Evolutionary conservation across 306 rosid genomes (phyloP), one percentile per base, ranked within the genome.

Genomic region (Clitoria ternatea): DNA sequence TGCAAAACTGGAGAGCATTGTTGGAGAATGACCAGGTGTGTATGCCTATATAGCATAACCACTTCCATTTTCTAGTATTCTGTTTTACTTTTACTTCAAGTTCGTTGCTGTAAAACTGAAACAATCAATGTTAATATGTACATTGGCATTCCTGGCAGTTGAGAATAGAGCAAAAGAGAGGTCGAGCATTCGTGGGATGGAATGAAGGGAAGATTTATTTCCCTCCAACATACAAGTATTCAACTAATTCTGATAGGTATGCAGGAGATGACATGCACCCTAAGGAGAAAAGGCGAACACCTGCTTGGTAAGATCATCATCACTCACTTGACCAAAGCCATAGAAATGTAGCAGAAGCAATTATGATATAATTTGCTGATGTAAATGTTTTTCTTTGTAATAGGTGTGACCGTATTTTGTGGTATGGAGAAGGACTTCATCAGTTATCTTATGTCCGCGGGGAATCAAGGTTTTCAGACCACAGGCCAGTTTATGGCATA

Each of bases 1-100:
- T 95, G 99, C 99, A 95, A 81, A 95, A 95, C 61, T 95, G 99
- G 99, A 89, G 97, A 84, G 97, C 96, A 80, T 82, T 95, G 81
- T 82, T 95, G 56, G 97, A 95, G 88, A 91, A 84, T 68, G 99
- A 95, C 73, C 99, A 95, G 96, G 99, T 77, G 86, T 45, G 66
- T 79, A 87, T 40, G 69, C 32, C 44, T 52, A 57, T 50, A 43
- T n/a, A 65, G 14, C 60, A 43, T n/a, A 65, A 19, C 60, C 40
- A 8, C 37, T 32, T 39, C 67, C 27, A 30, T 23, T 56, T 40
- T 48, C 40, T 29, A 3, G 5, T 23, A 66, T 26, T 59, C 33
- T 39, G 32, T 49, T 62, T 23, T 74, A 55, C 54, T 64, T 64
- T 10, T 3, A 40, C 68, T 64, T 10, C 4, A 40, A 27, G 6